These are phyloP conservation scores for Oidiodendron maius DNA, from an alignment of 495 filamentous ascomycete genomes.

Conservation along the genomic window DNA sequence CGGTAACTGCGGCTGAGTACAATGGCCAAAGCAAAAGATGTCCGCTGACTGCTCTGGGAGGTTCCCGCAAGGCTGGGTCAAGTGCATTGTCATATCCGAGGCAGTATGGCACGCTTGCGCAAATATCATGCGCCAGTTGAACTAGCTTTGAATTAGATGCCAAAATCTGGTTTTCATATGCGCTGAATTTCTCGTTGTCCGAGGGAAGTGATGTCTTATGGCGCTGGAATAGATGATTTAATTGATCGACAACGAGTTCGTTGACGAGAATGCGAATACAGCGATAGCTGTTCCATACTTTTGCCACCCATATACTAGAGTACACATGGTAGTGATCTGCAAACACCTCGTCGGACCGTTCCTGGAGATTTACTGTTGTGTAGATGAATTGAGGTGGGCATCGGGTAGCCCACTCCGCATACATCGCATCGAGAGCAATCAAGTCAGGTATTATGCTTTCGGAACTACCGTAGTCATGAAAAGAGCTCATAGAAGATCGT, in stretches of 20 bases:
- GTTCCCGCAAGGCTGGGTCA: neutral
- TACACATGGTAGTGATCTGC: conserved; percentile 41
- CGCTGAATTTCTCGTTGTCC: neutral
- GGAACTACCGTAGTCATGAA: conserved; percentile 22
- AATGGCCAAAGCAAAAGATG: conserved; percentile 45
- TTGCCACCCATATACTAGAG: conserved; percentile 32
- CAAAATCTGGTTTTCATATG: conserved; percentile 11
- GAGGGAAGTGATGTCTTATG: neutral
- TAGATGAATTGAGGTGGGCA: conserved; percentile 24
- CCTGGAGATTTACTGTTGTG: conserved; percentile 6
- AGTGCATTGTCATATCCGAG: conserved; percentile 22
- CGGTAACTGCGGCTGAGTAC: conserved; percentile 31
- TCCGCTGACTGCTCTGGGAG: conserved; percentile 21
- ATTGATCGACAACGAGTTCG: conserved; percentile 23
- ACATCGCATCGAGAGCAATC: conserved; percentile 35
- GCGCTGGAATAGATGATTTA: conserved; percentile 23
- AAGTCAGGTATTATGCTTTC: conserved; percentile 31
- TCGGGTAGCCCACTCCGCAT: conserved; percentile 34
- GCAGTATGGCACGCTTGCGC: conserved; percentile 36
- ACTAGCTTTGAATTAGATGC: conserved; percentile 28
- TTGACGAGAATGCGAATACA: conserved; percentile 40
- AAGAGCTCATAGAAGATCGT: conserved; percentile 10
- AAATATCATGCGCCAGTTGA: conserved; percentile 39
- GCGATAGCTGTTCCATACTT: conserved; percentile 43
- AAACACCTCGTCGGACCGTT: conserved; percentile 13